Evolutionary conservation across 768 basidiomycete species (phyloP), one percentile per base, ranked within the genome.

Genomic region (Leucosporidium scottii): DNA sequence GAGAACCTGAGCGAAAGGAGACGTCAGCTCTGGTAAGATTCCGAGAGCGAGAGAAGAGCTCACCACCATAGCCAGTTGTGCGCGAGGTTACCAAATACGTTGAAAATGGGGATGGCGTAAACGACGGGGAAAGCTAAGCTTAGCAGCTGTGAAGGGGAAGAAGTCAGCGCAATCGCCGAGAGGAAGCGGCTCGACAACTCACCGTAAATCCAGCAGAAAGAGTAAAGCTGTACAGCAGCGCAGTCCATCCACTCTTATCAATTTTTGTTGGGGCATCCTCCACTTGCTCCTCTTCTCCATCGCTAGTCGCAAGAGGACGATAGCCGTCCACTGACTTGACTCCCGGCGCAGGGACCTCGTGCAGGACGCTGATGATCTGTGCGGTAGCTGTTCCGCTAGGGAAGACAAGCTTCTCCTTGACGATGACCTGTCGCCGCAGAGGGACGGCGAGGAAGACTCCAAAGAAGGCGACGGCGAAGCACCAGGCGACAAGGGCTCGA

Each of bases 401-500:
- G 74, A 98, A 98, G 3, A 89, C 82, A 5, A 98, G 85, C 77
- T 94, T 86, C 78, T 98, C 94, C 76, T 93, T 88, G 51, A 98
- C 85, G 66, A 98, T 92, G 89, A 94, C 92, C 85, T 96, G 93
- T 76, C 90, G 90, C 57, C 94, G 85, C 34, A 98, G 84, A 10
- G 93, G 94, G 21, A 93, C 91, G 2, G 94, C 94, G 51, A 98
- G 82, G 78, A 97, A 94, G n/a, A 97, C 93, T 85, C 93, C 94
- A 79, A 97, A 98, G 81, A 93, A 98, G 6, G 93, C 93, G 31
- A 94, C 84, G 9, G 87, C 90, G 69, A 85, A 86, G 17, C 90
- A 93, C 94, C 94, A 98, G 7, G 83, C 84, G 27, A 93, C 81
- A 27, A 90, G 84, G 34, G 85, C 82, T 25, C 84, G 68, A 86